These are phyloP conservation scores for Leccinum subtestaceum DNA, from an alignment of 768 basidiomycete species.

Conservation along the genomic window DNA sequence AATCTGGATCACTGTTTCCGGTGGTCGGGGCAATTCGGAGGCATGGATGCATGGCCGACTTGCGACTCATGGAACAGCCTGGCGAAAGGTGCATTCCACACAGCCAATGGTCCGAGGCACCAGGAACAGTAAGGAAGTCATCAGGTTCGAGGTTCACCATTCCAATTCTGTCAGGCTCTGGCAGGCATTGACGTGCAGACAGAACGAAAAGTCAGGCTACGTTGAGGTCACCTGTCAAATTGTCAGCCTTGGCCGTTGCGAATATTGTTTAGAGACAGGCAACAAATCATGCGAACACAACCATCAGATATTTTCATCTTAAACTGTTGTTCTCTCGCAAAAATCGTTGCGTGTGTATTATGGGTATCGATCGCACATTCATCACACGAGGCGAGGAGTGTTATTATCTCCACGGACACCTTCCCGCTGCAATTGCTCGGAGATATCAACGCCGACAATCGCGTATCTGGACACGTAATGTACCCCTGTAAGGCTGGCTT, in stretches of 20 bases:
- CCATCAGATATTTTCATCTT: neutral
- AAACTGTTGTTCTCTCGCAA: neutral
- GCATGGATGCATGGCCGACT: conserved; percentile 12
- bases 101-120: conserved; percentile 21
- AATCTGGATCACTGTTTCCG: neutral
- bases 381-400: neutral
- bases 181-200: conserved; percentile 4
- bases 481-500: neutral
- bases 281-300: neutral
- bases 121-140: conserved; percentile 16
- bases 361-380: neutral
- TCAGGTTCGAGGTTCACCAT: neutral
- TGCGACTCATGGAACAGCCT: conserved; percentile 4
- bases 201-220: neutral
- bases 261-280: neutral
- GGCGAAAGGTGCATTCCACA: conserved; percentile 10
- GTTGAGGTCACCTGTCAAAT: neutral
- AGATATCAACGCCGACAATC: conserved; percentile 13
- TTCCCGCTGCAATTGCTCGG: neutral
- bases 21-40: neutral
- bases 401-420: conserved; percentile 1
- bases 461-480: conserved; percentile 14
- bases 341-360: neutral
- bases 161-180: neutral
- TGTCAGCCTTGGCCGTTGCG: neutral